These are phyloP conservation scores for Huntiella omanensis DNA, from an alignment of 2,329 filamentous ascomycete species.

Conservation along the genomic window DNA sequence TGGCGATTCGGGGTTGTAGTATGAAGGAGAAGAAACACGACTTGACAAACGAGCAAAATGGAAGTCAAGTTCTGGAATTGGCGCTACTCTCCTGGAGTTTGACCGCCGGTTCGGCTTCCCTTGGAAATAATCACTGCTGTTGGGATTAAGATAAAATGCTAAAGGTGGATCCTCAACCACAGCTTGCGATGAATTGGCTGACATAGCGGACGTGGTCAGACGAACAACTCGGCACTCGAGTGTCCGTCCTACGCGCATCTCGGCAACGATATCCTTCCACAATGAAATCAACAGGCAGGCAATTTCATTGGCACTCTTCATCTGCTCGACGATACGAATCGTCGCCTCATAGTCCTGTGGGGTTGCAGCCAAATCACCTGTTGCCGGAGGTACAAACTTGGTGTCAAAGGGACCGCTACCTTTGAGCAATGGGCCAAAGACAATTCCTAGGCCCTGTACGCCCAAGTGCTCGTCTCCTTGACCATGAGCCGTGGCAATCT, in stretches of 20 bases:
- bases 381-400: background rate
- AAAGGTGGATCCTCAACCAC: background rate
- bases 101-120: background rate
- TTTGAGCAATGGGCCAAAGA: slow-evolving; percentile 46
- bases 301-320: slow-evolving; percentile 37
- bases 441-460: slow-evolving; percentile 49
- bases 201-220: background rate
- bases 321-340: slow-evolving; percentile 28
- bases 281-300: slow-evolving; percentile 47
- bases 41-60: background rate
- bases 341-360: slow-evolving; percentile 5
- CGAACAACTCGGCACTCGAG: slow-evolving; percentile 7
- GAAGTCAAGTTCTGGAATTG: slow-evolving; percentile 3
- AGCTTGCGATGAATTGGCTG: background rate
- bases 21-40: background rate
- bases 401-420: slow-evolving; percentile 17
- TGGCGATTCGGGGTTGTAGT: background rate
- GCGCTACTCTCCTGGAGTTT: slow-evolving; percentile 1
- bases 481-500: slow-evolving; percentile 23
- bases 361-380: background rate
- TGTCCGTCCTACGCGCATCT: slow-evolving; percentile 6
- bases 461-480: slow-evolving; percentile 15
- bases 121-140: slow-evolving; percentile 3
- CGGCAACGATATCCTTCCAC: slow-evolving; percentile 32
- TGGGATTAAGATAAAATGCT: slow-evolving; percentile 2